Evolutionary conservation across 768 basidiomycete genomes (phyloP), one percentile per base, ranked within the genome.

Genomic region (Phanerochaete sordida): DNA sequence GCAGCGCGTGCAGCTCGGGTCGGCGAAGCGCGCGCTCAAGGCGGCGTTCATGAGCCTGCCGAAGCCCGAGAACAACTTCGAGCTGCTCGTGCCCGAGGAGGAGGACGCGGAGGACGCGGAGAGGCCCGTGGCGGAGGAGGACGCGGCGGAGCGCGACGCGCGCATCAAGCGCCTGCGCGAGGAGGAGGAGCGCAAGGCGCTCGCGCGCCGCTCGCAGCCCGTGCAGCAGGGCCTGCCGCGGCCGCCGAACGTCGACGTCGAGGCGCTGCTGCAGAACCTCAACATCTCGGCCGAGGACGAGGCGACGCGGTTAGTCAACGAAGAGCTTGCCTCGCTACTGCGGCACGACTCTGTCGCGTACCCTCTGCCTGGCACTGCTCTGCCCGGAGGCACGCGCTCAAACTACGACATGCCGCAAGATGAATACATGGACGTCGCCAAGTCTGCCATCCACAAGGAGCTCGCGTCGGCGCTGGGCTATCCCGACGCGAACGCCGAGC

Each of bases 1-100:
- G 49, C 82, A 87, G 62, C 84, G 84, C 15, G 72, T 85, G 58
- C 87, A 83, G 27, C 71, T 74, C 15, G 80, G 80, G 58, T 84
- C 87, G 24, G 80, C 84, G 4, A 93, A 94, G 71, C 83, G 87
- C 39, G 85, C 89, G 0, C 81, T 98, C 54, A 81, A 89, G 65
- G 83, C 86, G 11, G 91, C 89, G 5, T 98, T 98, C 75, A 81
- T 81, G 75, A 86, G 73, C 61, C 79, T 99, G 16, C 97, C 97
- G 0, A 87, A 86, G 65, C 95, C 97, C 0, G 93, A 98, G 76
- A 98, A 98, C 72, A 96, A 98, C 73, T 98, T 98, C 66, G 95
- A 98, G 74, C 77, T 99, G 48, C 82, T 95, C 45, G 86, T 96
- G 9, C 93, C 92, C 2, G 95, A 96, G 65, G 91, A 93, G 19